Evolutionary conservation across 108 stramenopile genomes (phyloP), one percentile per base, ranked within the genome.

Genomic region (Fistulifera pelliculosa): DNA sequence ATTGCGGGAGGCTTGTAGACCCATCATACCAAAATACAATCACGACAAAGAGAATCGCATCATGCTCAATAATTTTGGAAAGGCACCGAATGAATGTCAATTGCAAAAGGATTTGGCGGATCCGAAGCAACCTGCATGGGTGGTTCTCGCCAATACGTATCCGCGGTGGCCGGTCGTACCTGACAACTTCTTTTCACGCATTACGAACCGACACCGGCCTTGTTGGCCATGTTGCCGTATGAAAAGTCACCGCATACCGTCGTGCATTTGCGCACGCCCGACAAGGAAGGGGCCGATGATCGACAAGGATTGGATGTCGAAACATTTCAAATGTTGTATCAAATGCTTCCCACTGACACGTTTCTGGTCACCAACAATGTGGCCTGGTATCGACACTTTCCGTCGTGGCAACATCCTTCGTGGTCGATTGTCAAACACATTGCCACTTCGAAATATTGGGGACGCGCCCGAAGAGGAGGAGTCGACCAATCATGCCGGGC

Each of bases 331-430:
- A 28, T 52, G 21, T 53, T 77, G 50, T 69, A 58, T 10, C n/a
- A 54, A 47, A 1, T 56, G 19, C 48, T 67, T 39, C 35, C 27
- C 3, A 25, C 38, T 11, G 43, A 62, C 39, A 65, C 71, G 13
- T 77, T 63, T 27, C 41, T 77, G 31, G 76, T 77, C 7, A 66
- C 71, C 47, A 77, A 77, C 42, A 44, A 54, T 39, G 56, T 73
- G 13, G 66, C 62, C 8, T 77, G 64, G 64, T 77, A 70, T 38
- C 41, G 43, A 0, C 26, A 19, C n/a, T 77, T 77, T 52, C 41
- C 41, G 5, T 38, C 45, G 22, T 77, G 76, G 76, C 25, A 35
- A 14, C 57, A 73, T 55, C 64, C 71, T 0, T 26, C 24, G 14
- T 77, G 76, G 76, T 17, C 27, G 0, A 16, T 21, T 17, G 54